phyloP scores from a whole-genome alignment of 2,329 filamentous ascomycete genomes.

The Alternaria alternata region DNA sequence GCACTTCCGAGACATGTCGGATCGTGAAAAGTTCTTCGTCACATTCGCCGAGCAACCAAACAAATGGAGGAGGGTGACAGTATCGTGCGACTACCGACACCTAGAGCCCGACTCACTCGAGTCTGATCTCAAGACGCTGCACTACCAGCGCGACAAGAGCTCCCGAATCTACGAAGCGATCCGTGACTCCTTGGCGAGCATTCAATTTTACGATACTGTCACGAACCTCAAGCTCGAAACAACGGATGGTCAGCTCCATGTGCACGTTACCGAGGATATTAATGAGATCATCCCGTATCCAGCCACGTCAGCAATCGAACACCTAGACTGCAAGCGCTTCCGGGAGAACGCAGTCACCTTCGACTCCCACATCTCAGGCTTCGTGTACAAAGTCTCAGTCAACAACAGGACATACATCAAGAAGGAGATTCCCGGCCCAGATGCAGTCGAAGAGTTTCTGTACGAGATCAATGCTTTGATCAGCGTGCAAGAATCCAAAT shows the following conservation, averaged over 20 bases:
- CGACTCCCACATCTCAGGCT: slow-evolving; percentile 92
- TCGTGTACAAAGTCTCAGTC: slow-evolving; percentile 90
- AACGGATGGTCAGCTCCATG: slow-evolving; percentile 83
- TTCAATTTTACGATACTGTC: slow-evolving; percentile 94
- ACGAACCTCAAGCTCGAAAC: slow-evolving; percentile 96
- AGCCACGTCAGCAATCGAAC: slow-evolving; percentile 73
- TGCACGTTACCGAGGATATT: slow-evolving; percentile 96
- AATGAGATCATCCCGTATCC: slow-evolving; percentile 95
- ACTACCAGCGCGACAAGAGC: slow-evolving; percentile 90
- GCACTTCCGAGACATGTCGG: slow-evolving; percentile 94
- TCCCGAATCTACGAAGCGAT: slow-evolving; percentile 94
- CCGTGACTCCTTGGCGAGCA: slow-evolving; percentile 87
- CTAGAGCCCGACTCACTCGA: slow-evolving; percentile 84
- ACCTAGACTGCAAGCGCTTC: slow-evolving; percentile 68
- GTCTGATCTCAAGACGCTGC: slow-evolving; percentile 77
- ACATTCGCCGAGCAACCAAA: slow-evolving; percentile 85
- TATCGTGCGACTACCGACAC: slow-evolving; percentile 90
- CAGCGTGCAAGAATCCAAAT: slow-evolving; percentile 73
- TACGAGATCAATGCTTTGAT: slow-evolving; percentile 98
- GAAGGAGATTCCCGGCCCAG: slow-evolving; percentile 96
- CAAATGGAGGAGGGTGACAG: slow-evolving; percentile 85
- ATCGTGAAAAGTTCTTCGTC: slow-evolving; percentile 96
- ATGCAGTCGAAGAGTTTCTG: slow-evolving; percentile 94
- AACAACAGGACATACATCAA: slow-evolving; percentile 81
- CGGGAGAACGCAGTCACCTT: slow-evolving; percentile 81